Conservation (phyloP, 2,329 filamentous ascomycete genomes). For the Mycocentrospora acerina region DNA sequence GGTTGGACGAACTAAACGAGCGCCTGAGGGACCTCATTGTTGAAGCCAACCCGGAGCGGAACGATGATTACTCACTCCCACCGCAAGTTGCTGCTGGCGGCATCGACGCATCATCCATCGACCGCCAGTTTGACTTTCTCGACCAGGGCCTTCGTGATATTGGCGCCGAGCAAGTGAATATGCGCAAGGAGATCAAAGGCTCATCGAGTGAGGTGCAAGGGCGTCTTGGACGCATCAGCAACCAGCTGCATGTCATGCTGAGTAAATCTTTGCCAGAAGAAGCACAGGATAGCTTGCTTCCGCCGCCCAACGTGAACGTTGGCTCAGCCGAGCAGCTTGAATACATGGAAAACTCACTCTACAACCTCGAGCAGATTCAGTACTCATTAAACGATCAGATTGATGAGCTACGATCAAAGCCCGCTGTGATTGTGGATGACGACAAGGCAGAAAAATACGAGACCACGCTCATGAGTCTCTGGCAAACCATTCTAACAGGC, state of each 20-base stretch:
- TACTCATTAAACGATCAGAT: conserved; percentile 34
- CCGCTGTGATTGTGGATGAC: conserved; percentile 13
- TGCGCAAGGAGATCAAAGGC: conserved; percentile 30
- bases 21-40: conserved; percentile 68
- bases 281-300: conserved; percentile 54
- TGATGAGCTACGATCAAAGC: conserved; percentile 25
- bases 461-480: conserved; percentile 52
- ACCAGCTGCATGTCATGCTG: conserved; percentile 57
- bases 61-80: conserved; percentile 33
- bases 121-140: conserved; percentile 69
- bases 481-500: conserved; percentile 53
- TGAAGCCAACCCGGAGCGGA: conserved; percentile 57
- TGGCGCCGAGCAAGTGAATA: conserved; percentile 54
- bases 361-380: conserved; percentile 42
- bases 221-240: conserved; percentile 57
- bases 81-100: conserved; percentile 21
- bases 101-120: conserved; percentile 35
- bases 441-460: conserved; percentile 49
- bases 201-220: conserved; percentile 39
- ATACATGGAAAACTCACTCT: conserved; percentile 66
- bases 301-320: conserved; percentile 59
- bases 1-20: conserved; percentile 67
- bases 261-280: conserved; percentile 53
- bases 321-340: conserved; percentile 67
- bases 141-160: conserved; percentile 65